Evolutionary conservation across 2,329 filamentous ascomycete species (phyloP), one percentile per base, ranked within the genome.

Genomic region (Pseudocercospora fuligena): DNA sequence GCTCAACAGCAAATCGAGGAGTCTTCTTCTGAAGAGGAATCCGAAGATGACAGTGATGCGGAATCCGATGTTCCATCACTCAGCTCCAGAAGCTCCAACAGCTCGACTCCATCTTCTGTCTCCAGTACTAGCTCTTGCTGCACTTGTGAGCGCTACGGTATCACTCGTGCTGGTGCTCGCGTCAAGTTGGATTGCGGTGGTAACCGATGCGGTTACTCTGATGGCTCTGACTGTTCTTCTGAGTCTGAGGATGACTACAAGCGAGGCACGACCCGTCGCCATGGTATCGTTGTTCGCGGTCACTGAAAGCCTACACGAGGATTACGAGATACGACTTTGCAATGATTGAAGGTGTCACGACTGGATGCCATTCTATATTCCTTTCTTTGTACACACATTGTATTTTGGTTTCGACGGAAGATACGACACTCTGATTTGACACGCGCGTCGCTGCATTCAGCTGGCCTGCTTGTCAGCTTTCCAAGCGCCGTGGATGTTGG

Each of bases 161-260:
- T 98, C 85, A 97, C 94, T 71, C 92, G 93, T 82, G 90, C 90
- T 80, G 76, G 94, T 78, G 91, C 96, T 81, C 90, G 94, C 76
- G 91, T 98, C 87, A 95, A 94, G 87, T 89, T 97, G 80, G 94
- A 97, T 87, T 98, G 94, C 78, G 93, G 93, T 74, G 94, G 94
- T 73, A 85, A 89, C 69, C 90, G 92, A 79, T 97, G 94, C 82
- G 92, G 92, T 76, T 95, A 92, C 82, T 87, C 87, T 71, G 88
- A 91, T 68, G 87, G 85, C 69, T 87, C 84, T 61, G 87, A 88
- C 64, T 92, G 90, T 85, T 93, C 89, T 73, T 90, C 86, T 74
- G 90, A 90, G 73, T 80, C 75, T 49, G 89, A 90, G 70, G 87
- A 89, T 75, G 81, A 73, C 62, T 70, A 71, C 62, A 64, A 70